Evolutionary conservation across 2,329 filamentous ascomycete species (phyloP).

Genomic region (Talaromyces sp.): DNA sequence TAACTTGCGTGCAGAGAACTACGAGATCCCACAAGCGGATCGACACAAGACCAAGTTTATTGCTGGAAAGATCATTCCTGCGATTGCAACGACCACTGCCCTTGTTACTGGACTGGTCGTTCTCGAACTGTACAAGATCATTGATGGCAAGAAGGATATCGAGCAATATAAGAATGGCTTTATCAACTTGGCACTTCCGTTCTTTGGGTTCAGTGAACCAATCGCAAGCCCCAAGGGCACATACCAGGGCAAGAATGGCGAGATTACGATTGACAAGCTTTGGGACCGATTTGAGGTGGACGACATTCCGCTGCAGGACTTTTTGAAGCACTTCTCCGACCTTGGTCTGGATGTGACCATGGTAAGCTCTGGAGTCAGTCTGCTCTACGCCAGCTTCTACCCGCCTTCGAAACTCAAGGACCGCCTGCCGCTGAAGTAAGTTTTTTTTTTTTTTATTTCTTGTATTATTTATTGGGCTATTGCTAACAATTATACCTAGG

Average conservation of each 20-base stretch:
- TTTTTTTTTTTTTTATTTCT: conserved; percentile 19
- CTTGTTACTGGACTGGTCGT: conserved; percentile 91
- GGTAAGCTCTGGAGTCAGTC: conserved; percentile 94
- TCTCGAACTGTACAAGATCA: conserved; percentile 90
- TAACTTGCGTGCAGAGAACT: conserved; percentile 95
- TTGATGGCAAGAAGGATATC: conserved; percentile 93
- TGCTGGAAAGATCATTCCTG: conserved; percentile 97
- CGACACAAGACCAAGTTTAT: conserved; percentile 99
- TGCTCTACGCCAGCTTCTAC: conserved; percentile 93
- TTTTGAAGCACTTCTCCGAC: conserved; percentile 75
- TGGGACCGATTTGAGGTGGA: conserved; percentile 96
- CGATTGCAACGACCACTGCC: conserved; percentile 95
- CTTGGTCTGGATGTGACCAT: conserved; percentile 81
- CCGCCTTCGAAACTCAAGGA: conserved; percentile 78
- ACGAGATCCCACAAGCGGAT: conserved; percentile 90
- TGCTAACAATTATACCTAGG: conserved; percentile 47
- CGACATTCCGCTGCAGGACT: conserved; percentile 78
- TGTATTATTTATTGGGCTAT: neutral
- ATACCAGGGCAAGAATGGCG: conserved; percentile 72
- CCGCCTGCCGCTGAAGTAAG: conserved; percentile 65
- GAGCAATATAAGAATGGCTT: conserved; percentile 99
- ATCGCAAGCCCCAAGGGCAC: conserved; percentile 90
- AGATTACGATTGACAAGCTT: conserved; percentile 85
- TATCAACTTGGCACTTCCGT: conserved; percentile 89
- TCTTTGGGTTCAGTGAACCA: conserved; percentile 97